These are phyloP conservation scores for Mycena maculata DNA, from an alignment of 768 basidiomycete genomes.

Conservation along the genomic window DNA sequence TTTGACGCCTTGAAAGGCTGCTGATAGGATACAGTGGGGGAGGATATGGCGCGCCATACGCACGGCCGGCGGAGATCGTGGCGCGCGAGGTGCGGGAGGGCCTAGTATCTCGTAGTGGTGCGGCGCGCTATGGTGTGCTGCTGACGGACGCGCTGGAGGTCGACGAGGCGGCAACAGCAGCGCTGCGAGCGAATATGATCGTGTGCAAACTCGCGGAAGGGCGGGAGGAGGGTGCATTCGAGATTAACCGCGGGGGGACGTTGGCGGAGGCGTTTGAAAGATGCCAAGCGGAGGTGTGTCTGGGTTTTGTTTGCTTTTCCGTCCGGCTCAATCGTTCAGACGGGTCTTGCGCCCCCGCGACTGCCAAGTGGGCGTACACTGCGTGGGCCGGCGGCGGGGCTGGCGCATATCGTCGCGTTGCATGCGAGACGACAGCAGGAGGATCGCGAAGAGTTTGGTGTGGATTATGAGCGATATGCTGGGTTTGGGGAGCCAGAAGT, in stretches of 20 bases:
- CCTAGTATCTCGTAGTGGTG: constrained; percentile 35
- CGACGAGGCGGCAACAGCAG: constrained; percentile 35
- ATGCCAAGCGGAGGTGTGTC: constrained; percentile 37
- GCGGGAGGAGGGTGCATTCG: constrained; percentile 31
- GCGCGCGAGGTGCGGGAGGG: constrained; percentile 42
- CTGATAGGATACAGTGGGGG: constrained; percentile 26
- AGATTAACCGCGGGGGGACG: constrained; percentile 42
- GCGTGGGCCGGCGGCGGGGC: constrained; percentile 35
- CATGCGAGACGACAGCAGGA: constrained; percentile 38
- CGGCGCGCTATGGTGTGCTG: constrained; percentile 42
- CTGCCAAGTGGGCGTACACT: constrained; percentile 39
- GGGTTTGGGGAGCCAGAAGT: neutral
- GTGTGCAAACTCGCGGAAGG: constrained; percentile 23
- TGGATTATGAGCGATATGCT: constrained; percentile 28
- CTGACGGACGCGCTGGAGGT: constrained; percentile 35
- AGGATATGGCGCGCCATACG: constrained; percentile 39
- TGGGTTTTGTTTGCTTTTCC: neutral
- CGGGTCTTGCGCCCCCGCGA: constrained; percentile 38
- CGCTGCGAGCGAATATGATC: constrained; percentile 36
- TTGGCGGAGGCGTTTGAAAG: constrained; percentile 36
- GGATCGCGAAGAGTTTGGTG: constrained; percentile 35
- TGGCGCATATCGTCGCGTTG: constrained; percentile 34
- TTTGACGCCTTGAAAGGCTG: neutral
- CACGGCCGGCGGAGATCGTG: constrained; percentile 41
- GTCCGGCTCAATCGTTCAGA: constrained; percentile 8